Base-by-base conservation (phyloP, 2,329 filamentous ascomycete genomes). In the Calcarisporium arbuscula region DNA sequence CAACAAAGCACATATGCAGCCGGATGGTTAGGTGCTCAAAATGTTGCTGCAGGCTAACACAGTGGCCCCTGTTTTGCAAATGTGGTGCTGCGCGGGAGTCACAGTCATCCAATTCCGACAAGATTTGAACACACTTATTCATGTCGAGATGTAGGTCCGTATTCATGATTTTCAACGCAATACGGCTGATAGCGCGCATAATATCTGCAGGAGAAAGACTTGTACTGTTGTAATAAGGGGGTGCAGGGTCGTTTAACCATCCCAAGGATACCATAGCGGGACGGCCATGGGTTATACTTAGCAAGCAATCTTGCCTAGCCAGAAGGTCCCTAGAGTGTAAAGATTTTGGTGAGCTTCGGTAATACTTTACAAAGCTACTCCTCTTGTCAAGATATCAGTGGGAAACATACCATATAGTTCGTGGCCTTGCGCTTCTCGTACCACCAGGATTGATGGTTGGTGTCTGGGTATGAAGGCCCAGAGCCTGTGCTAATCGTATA, bases 221-320 rank as follows among this genome's bases (percentile, higher is more conserved):
- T n/a, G n/a, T n/a, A n/a, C n/a, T n/a, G n/a, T n/a, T n/a, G n/a
- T n/a, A n/a, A n/a, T n/a, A n/a, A n/a, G n/a, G n/a, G n/a, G n/a
- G n/a, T n/a, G n/a, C n/a, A n/a, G 16, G 15, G 8, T 25, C 25
- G 10, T 30, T 26, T 17, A 33, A 19, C 3, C 20, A 34, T 19
- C 32, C 30, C 15, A 19, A 28, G 9, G 35, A 29, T 8, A 31
- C 25, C 19, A 34, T 37, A 5, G 32, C 25, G 9, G 35, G 35
- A 11, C 35, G 35, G 15, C 35, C 35, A 16, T 37, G 35, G 25
- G 30, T 33, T 8, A 37, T 15, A 17, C 35, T 37, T 10, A 37
- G 35, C 25, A 37, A 29, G 15, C 30, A 22, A 11, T 37, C 35
- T 14, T 37, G 35, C 22, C 31, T 34, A 12, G 30, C 28, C 9